Evolutionary conservation across 805 yeast genomes (phyloP).

Genomic region (Candida andamanensis): DNA sequence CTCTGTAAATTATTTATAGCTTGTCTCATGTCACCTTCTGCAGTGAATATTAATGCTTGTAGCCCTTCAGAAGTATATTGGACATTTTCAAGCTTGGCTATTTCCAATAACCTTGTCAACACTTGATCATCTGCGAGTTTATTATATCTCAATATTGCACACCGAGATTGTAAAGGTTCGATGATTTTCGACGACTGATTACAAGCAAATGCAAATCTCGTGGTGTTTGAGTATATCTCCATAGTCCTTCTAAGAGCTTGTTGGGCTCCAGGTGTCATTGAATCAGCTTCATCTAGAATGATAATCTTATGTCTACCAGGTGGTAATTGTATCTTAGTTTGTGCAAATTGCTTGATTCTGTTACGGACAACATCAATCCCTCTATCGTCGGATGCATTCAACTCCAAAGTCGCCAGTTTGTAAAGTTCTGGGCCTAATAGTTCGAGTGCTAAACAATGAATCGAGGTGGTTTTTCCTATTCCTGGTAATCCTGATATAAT

Average conservation of each 20-base stretch:
- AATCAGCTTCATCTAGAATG: constrained; percentile 92
- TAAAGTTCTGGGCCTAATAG: constrained; percentile 64
- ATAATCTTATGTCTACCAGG: constrained; percentile 88
- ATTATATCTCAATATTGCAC: constrained; percentile 86
- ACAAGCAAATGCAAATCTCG: constrained; percentile 98
- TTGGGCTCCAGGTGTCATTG: constrained; percentile 96
- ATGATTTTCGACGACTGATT: constrained; percentile 91
- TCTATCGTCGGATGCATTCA: constrained; percentile 95
- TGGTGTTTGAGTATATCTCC: constrained; percentile 72
- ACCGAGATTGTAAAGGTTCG: constrained; percentile 93
- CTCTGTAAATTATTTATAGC: constrained; percentile 92
- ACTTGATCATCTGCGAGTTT: constrained; percentile 83
- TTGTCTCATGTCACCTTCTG: constrained; percentile 99
- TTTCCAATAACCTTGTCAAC: constrained; percentile 65
- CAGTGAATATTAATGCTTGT: constrained; percentile 87
- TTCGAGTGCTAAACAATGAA: constrained; percentile 84
- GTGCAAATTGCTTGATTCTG: constrained; percentile 93
- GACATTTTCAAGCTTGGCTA: constrained; percentile 65
- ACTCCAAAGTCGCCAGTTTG: constrained; percentile 80
- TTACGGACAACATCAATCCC: constrained; percentile 96
- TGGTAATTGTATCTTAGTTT: constrained; percentile 82
- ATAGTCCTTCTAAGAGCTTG: constrained; percentile 84
- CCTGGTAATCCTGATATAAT: constrained; percentile 96
- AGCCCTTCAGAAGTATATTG: constrained; percentile 84
- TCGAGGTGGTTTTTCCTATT: constrained; percentile 93